Percentiles rank a stretch among this genome's conserved stretches.
Conservation (phyloP, 2,329 filamentous ascomycete species). For the Madurella fahalii region DNA sequence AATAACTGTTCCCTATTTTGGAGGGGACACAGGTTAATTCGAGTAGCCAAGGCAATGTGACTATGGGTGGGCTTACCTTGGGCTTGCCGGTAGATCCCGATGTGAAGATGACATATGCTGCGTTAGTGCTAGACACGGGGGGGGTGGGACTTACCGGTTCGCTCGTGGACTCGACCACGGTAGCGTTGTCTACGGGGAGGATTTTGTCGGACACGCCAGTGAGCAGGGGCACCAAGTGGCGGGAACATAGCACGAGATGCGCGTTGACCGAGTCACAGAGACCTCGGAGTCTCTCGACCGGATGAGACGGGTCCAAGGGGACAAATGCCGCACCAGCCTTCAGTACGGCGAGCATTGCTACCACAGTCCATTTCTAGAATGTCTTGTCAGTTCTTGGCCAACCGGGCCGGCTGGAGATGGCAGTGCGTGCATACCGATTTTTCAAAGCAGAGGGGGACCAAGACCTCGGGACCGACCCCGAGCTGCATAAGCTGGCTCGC, state of each 20-base stretch:
- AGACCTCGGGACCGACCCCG: conserved; percentile 18
- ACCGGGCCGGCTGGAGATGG: not conserved
- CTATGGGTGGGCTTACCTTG: conserved; percentile 9
- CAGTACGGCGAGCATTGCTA: conserved; percentile 26
- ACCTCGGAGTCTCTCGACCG: conserved; percentile 21
- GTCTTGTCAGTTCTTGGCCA: not conserved
- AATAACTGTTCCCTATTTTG: conserved; percentile 20
- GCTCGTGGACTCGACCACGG: not conserved
- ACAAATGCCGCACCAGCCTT: conserved; percentile 26
- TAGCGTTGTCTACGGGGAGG: conserved; percentile 12
- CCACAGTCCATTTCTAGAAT: conserved; percentile 24
- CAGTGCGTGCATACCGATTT: conserved; percentile 23
- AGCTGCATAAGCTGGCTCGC: conserved; percentile 30
- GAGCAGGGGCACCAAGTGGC: conserved; percentile 12
- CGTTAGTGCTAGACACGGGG: conserved; percentile 8
- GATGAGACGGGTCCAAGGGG: conserved; percentile 26
- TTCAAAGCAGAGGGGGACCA: conserved; percentile 35
- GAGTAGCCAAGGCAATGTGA: not conserved
- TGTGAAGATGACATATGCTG: conserved; percentile 26
- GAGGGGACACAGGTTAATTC: not conserved
- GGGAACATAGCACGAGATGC: conserved; percentile 19
- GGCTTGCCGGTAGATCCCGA: conserved; percentile 25
- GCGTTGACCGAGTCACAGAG: conserved; percentile 22
- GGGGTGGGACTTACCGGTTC: not conserved
- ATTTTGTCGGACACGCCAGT: conserved; percentile 11